Evolutionary conservation across 148 eudicot genomes (phyloP).

Genomic region (Simmondsia chinensis): DNA sequence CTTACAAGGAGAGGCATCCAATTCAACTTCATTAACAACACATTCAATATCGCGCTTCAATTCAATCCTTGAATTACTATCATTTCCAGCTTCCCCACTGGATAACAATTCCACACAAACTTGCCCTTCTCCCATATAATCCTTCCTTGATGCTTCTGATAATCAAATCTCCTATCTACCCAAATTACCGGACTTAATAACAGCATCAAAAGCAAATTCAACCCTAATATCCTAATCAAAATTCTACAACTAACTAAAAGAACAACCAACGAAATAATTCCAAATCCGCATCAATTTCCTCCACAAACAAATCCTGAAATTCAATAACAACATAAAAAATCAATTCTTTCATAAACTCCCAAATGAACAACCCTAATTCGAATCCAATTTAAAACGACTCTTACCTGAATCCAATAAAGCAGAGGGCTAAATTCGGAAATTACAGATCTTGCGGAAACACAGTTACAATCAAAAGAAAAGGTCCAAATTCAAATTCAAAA

Average conservation of each 20-base stretch:
- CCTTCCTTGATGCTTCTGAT: conserved; percentile 6
- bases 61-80: conserved; percentile 13
- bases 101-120: conserved; percentile 24
- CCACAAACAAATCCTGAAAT: too few species aligned
- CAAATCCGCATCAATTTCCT: too few species aligned
- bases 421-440: neutral
- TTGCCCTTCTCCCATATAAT: conserved; percentile 58
- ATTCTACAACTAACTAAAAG: too few species aligned
- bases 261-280: too few species aligned
- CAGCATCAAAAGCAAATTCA: too few species aligned
- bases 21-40: conserved; percentile 20
- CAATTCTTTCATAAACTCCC: too few species aligned
- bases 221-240: too few species aligned
- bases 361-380: too few species aligned
- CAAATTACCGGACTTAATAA: conserved; percentile 2
- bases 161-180: conserved; percentile 2
- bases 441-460: conserved; percentile 19
- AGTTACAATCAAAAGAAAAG: conserved; percentile 4
- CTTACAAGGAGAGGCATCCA: conserved; percentile 14
- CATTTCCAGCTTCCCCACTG: conserved; percentile 20
- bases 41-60: conserved; percentile 38
- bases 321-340: too few species aligned
- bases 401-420: too few species aligned
- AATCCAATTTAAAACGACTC: too few species aligned
- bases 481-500: neutral